Conservation (phyloP, 257 asterid genomes). For the Petrea volubilis region DNA sequence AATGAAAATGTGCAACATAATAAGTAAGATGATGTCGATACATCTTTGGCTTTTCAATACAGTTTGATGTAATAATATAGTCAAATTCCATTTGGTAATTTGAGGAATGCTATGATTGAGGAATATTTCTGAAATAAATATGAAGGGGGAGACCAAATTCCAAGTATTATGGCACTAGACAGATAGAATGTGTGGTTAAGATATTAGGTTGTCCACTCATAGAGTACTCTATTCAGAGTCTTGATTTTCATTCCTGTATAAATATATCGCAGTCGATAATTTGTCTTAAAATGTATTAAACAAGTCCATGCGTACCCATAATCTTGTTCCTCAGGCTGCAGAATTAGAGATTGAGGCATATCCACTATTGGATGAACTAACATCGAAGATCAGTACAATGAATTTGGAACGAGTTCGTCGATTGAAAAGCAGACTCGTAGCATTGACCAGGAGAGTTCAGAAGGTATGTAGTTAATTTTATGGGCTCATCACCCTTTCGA, state of each 20-base stretch:
- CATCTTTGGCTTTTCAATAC: neutral
- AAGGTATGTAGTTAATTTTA: constrained; percentile 54
- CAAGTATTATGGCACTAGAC: neutral
- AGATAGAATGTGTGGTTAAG: neutral
- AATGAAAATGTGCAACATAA: neutral
- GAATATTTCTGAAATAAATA: neutral
- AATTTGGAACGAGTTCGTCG: constrained; percentile 96
- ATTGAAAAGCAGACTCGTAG: constrained; percentile 95
- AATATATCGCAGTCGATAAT: neutral
- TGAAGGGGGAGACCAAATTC: neutral
- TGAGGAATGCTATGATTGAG: neutral
- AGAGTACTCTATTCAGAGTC: neutral
- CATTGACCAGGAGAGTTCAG: constrained; percentile 94
- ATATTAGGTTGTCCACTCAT: neutral
- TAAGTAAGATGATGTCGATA: neutral
- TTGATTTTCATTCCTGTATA: neutral
- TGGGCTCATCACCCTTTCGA: neutral
- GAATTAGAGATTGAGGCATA: constrained; percentile 98
- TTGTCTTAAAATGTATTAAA: neutral
- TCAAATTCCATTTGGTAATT: neutral
- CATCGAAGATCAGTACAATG: constrained; percentile 93
- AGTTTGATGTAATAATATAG: neutral
- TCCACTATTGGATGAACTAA: constrained; percentile 94
- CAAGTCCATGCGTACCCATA: constrained; percentile 7
- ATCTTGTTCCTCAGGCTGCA: constrained; percentile 68